phyloP scores from a whole-genome alignment of 2,329 filamentous ascomycete genomes.

The Ophiostoma sp. region DNA sequence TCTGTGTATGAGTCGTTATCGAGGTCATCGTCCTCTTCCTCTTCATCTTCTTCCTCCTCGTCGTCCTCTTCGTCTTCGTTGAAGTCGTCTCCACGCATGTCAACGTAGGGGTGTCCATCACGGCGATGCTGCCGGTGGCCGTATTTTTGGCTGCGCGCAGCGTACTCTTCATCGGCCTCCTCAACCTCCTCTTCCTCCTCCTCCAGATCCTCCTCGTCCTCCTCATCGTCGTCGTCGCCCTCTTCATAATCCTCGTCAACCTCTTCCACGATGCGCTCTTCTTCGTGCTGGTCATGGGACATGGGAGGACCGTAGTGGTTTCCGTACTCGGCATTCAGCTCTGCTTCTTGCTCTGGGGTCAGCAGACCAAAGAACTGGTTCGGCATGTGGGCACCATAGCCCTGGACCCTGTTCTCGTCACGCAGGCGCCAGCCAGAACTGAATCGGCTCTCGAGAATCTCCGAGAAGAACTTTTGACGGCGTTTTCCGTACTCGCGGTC shows the following conservation, averaged over 20 bases:
- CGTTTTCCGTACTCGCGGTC: slow-evolving; percentile 55
- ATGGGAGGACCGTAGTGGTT: not conserved
- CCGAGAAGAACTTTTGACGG: slow-evolving; percentile 54
- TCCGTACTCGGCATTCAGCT: slow-evolving; percentile 24
- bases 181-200: slow-evolving; percentile 24
- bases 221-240: slow-evolving; percentile 28
- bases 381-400: slow-evolving; percentile 21
- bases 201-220: slow-evolving; percentile 2
- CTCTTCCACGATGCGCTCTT: slow-evolving; percentile 33
- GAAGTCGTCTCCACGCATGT: slow-evolving; percentile 38
- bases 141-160: slow-evolving; percentile 28
- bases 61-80: slow-evolving; percentile 28
- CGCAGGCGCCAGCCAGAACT: slow-evolving; percentile 40
- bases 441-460: slow-evolving; percentile 54
- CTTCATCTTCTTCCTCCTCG: slow-evolving; percentile 26
- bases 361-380: slow-evolving; percentile 37
- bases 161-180: slow-evolving; percentile 30
- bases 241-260: slow-evolving; percentile 33
- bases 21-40: slow-evolving; percentile 43
- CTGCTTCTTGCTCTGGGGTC: slow-evolving; percentile 31
- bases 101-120: slow-evolving; percentile 38
- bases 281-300: slow-evolving; percentile 27
- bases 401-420: slow-evolving; percentile 36
- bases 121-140: slow-evolving; percentile 28
- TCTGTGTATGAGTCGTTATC: slow-evolving; percentile 77